Conservation (phyloP, 164 flowering plant species). For the Dillenia turbinata region DNA sequence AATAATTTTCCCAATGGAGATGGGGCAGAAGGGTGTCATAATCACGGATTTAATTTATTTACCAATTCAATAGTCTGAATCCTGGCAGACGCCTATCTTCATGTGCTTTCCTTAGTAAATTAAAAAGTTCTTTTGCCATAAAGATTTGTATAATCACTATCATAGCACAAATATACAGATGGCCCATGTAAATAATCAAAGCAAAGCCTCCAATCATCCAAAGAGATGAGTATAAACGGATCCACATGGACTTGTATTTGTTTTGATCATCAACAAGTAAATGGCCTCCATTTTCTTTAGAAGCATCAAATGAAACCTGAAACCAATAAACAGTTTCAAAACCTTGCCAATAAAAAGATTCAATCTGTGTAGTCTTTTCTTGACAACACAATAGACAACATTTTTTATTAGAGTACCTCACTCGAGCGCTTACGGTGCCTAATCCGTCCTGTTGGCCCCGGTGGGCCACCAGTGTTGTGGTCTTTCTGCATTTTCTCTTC, state of each 20-base stretch:
- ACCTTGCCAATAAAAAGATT: neutral
- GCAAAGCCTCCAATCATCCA: conserved; percentile 97
- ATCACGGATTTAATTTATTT: conserved; percentile 4
- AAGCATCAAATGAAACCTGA: conserved; percentile 50
- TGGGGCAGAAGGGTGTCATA: neutral
- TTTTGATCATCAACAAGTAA: conserved; percentile 77
- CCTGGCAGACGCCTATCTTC: conserved; percentile 93
- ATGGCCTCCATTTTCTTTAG: conserved; percentile 50
- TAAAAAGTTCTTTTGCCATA: conserved; percentile 90
- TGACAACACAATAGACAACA: conserved; percentile 2
- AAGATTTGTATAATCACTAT: conserved; percentile 86
- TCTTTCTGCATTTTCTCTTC: conserved; percentile 32
- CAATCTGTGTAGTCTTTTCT: neutral
- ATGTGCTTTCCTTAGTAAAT: conserved; percentile 69
- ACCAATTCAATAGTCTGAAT: conserved; percentile 93
- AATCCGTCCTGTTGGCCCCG: conserved; percentile 35
- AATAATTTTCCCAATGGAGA: neutral
- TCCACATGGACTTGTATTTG: conserved; percentile 80
- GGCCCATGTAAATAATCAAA: conserved; percentile 83
- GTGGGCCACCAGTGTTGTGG: conserved; percentile 20
- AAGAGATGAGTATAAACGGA: conserved; percentile 67
- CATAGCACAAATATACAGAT: conserved; percentile 95
- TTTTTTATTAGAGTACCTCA: conserved; percentile 36
- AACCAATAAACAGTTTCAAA: conserved; percentile 11
- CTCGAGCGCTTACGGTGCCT: conserved; percentile 68